These are phyloP conservation scores for Coemansia sp. DNA, from an alignment of 192 early-diverging fungal species.

Conservation along the genomic window DNA sequence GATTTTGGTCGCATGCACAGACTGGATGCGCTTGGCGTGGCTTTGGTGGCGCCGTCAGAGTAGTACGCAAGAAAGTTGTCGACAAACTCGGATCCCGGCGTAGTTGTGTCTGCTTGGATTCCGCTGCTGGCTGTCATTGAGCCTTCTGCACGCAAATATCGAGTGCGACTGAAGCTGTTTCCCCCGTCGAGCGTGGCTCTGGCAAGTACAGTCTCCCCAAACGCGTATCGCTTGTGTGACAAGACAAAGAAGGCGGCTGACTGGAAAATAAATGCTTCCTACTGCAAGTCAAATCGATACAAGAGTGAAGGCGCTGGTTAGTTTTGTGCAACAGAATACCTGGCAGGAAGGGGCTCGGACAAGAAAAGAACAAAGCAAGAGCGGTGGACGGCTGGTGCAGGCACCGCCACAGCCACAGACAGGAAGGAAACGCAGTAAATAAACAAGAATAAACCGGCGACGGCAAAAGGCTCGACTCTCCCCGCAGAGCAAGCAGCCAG, in stretches of 20 bases:
- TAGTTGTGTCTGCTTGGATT: slow-evolving; percentile 4
- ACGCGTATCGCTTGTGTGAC: neutral
- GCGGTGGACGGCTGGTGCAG: neutral
- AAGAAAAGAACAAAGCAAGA: neutral
- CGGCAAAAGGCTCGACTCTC: neutral
- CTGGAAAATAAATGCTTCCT: neutral
- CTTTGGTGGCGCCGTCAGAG: slow-evolving; percentile 19
- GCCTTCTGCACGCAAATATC: neutral
- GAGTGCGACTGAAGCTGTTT: neutral
- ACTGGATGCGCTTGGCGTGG: slow-evolving; percentile 13
- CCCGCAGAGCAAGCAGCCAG: neutral
- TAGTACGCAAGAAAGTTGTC: slow-evolving; percentile 44
- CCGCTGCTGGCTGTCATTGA: slow-evolving; percentile 35
- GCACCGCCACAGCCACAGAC: neutral
- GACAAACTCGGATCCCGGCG: slow-evolving; percentile 35
- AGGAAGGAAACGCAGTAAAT: slow-evolving; percentile 4
- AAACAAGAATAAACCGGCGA: neutral
- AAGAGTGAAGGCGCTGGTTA: neutral
- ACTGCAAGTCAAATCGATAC: neutral
- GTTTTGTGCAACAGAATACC: neutral
- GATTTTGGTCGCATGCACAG: slow-evolving; percentile 33
- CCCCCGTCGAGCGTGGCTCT: too few species aligned
- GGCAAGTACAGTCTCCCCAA: neutral
- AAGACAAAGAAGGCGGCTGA: neutral
- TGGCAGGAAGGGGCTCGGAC: neutral